Evolutionary conservation across 192 early-diverging fungal species (phyloP), one percentile per base, ranked within the genome.

Genomic region (Coemansia sp.): DNA sequence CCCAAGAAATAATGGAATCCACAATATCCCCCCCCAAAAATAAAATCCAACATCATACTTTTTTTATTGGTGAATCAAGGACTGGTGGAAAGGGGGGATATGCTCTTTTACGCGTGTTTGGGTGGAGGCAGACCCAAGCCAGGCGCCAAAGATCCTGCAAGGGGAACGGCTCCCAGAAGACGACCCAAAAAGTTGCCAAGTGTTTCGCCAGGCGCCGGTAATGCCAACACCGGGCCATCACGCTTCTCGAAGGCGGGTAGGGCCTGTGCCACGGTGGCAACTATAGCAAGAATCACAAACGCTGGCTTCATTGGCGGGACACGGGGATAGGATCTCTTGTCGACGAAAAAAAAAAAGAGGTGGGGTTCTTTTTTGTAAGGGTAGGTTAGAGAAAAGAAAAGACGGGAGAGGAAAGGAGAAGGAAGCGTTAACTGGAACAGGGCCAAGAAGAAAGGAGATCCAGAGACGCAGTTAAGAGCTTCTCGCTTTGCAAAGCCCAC

Each of bases 121-220:
- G 60, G 38, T 6, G 49, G 12, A 9, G 40, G 47, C 5, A 71
- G 21, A 9, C 67, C 67, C 0, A 71, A 28, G 2, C 39, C 34
- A 4, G 30, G 39, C 1, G 56, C 30, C 3, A 71, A 22, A 4
- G 28, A 9, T n/a, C 60, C 60, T 21, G 52, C 3, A 0, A 71
- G 23, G 3, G 67, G 67, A 0, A 64, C 3, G 0, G 31, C 30
- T 7, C 16, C 0, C 2, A 64, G 28, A 7, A 71, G 12, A 16
- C 67, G 60, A 12, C 33, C 21, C 16, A 71, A 26, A 14, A 47
- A 71, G 19, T 30, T 35, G 7, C 50, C 55, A 9, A 34, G 20
- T 8, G 56, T 32, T n/a, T 71, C 68, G 11, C 61, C 55, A 10
- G 47, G 0, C 3, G 30, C 53, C 0, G 68, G 68, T 11, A 71